Percentiles rank a stretch among this genome's conserved stretches.
Conservation (phyloP, 2,329 filamentous ascomycete species). For the Xylariales sp. region DNA sequence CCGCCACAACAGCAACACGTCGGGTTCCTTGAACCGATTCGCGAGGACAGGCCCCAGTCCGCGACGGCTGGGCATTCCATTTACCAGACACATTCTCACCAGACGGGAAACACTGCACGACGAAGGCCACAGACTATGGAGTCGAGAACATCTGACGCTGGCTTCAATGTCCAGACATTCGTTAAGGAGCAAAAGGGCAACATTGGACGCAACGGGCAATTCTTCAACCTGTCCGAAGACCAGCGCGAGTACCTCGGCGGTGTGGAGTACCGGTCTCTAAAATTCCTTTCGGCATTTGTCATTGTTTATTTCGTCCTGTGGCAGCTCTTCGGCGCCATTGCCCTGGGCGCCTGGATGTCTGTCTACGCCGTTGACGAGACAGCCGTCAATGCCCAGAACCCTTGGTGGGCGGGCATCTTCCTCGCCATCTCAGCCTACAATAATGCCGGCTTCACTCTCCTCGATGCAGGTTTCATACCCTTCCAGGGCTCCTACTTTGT, state of each 20-base stretch:
- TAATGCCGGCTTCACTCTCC: constrained; percentile 1
- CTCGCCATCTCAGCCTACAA: constrained; percentile 3
- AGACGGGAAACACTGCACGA: constrained; percentile 5
- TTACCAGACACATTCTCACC: constrained; percentile 5
- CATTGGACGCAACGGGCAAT: constrained; percentile 3
- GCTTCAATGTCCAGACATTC: constrained; percentile 2
- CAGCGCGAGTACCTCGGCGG: constrained; percentile 3
- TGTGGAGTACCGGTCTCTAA: constrained; percentile 5
- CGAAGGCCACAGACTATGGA: constrained; percentile 3
- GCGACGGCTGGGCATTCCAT: constrained; percentile 2
- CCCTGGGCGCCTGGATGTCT: constrained; percentile 4
- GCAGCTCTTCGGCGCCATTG: constrained; percentile 4
- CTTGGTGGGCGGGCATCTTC: constrained; percentile 4
- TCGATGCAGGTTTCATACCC: constrained; percentile 5
- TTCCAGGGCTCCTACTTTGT: constrained; percentile 3
- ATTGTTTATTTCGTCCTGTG: constrained; percentile 6
- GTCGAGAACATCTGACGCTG: background rate
- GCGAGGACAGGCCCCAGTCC: constrained; percentile 3
- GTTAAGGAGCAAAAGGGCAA: constrained; percentile 3
- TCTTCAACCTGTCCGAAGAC: constrained; percentile 5
- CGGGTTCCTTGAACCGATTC: constrained; percentile 5
- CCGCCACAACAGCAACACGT: constrained; percentile 4
- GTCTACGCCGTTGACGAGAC: constrained; percentile 4
- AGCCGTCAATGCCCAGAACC: constrained; percentile 4
- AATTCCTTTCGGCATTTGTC: constrained; percentile 5